phyloP scores from a whole-genome alignment of 495 filamentous ascomycete species.

The Xylaria sp. region DNA sequence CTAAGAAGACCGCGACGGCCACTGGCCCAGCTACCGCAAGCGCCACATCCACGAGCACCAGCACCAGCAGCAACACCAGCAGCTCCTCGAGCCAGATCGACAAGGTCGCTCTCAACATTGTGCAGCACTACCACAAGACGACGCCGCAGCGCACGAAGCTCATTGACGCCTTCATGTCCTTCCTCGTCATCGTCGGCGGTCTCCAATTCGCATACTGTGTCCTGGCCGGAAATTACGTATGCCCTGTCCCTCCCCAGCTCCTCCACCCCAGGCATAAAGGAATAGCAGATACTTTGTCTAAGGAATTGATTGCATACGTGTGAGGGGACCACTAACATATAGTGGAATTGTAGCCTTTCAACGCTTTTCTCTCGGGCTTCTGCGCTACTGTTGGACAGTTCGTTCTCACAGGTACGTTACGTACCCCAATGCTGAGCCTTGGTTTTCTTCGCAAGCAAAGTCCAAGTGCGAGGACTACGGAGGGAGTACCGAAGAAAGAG shows the following conservation, averaged over 20 bases:
- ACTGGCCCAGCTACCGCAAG: constrained; percentile 25
- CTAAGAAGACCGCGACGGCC: constrained; percentile 37
- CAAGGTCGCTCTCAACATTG: constrained; percentile 62
- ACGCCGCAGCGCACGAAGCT: constrained; percentile 93
- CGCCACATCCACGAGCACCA: constrained; percentile 1
- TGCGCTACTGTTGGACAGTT: constrained; percentile 96
- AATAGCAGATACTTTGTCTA: background rate
- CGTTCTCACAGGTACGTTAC: constrained; percentile 79
- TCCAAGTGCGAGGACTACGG: too few species aligned
- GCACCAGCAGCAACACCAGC: constrained; percentile 48
- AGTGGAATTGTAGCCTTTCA: constrained; percentile 78
- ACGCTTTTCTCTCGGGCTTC: constrained; percentile 96
- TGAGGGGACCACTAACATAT: constrained; percentile 25
- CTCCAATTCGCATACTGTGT: constrained; percentile 95
- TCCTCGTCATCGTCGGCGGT: constrained; percentile 82
- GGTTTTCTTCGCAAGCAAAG: background rate
- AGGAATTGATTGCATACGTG: background rate
- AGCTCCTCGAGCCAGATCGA: constrained; percentile 50
- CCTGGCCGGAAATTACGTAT: constrained; percentile 91
- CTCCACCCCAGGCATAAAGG: background rate
- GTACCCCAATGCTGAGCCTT: background rate
- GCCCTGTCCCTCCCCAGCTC: constrained; percentile 40
- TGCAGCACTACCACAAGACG: constrained; percentile 74
- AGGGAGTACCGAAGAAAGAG: background rate
- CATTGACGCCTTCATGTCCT: constrained; percentile 90